A percentile compares a stretch with the other conserved stretches of the same genome.
phyloP scores from a whole-genome alignment of 768 basidiomycete species.

The Termitomyces sp. region DNA sequence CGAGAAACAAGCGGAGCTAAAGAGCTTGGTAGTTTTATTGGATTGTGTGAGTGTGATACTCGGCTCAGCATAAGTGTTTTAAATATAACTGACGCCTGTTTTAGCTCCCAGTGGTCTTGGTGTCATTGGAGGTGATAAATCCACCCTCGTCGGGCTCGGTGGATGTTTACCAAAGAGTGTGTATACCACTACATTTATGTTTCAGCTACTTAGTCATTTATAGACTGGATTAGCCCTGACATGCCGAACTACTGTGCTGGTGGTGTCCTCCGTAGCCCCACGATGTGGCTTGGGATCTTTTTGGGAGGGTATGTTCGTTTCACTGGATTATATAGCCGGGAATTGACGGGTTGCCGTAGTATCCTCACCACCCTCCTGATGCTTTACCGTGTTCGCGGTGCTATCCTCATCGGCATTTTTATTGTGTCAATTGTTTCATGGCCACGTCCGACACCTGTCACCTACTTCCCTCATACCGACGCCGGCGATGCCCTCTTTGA shows the following conservation, averaged over 20 bases:
- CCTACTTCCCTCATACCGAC: conserved; percentile 71
- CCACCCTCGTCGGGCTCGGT: conserved; percentile 70
- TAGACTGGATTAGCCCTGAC: conserved; percentile 38
- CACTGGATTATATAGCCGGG: not conserved
- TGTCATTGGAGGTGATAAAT: conserved; percentile 69
- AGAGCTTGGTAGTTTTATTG: conserved; percentile 52
- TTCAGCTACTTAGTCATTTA: not conserved
- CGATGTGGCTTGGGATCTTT: conserved; percentile 87
- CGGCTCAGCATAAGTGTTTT: not conserved
- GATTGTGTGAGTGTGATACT: conserved; percentile 45
- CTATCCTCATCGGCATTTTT: conserved; percentile 80
- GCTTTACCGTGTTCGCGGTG: conserved; percentile 81
- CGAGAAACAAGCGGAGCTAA: conserved; percentile 5
- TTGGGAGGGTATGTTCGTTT: conserved; percentile 58
- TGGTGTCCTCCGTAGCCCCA: conserved; percentile 66
- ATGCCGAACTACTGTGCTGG: conserved; percentile 58
- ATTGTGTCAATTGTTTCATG: conserved; percentile 83
- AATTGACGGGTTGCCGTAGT: conserved; percentile 25
- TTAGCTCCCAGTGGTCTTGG: conserved; percentile 62
- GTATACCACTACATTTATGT: not conserved
- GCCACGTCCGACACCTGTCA: conserved; percentile 79
- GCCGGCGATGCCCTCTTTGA: conserved; percentile 70
- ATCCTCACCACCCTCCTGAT: conserved; percentile 75
- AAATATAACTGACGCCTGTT: not conserved
- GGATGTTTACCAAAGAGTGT: conserved; percentile 59